phyloP scores from a whole-genome alignment of 352 stramenopile genomes.

The Globisporangium spiculum region DNA sequence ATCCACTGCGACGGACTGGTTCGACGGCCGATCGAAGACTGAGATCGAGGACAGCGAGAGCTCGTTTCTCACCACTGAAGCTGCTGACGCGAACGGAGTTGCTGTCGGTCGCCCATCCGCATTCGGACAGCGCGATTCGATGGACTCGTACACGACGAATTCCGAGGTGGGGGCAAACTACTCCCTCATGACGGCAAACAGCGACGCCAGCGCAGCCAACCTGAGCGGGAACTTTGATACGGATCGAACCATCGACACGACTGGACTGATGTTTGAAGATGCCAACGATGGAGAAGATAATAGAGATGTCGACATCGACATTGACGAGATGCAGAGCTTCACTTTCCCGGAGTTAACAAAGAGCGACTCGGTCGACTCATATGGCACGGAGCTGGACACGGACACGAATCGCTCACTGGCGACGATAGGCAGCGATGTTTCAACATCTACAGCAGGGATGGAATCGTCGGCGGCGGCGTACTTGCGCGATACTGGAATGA shows the following conservation, averaged over 20 bases:
- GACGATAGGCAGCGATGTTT: constrained; percentile 5
- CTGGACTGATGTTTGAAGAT: constrained; percentile 5
- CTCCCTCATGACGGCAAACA: constrained; percentile 19
- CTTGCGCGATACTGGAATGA: constrained; percentile 28
- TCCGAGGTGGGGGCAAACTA: constrained; percentile 6
- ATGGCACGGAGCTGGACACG: constrained; percentile 10
- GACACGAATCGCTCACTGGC: constrained; percentile 20
- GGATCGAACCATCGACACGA: background rate
- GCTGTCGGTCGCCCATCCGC: background rate
- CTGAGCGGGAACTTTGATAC: constrained; percentile 11
- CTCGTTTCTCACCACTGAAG: constrained; percentile 8
- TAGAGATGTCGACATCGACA: constrained; percentile 19
- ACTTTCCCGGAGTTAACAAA: constrained; percentile 10
- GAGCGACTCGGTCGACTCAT: constrained; percentile 13
- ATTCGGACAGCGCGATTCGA: constrained; percentile 12
- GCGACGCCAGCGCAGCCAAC: constrained; percentile 8
- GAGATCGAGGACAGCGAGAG: constrained; percentile 28
- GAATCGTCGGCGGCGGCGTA: constrained; percentile 27
- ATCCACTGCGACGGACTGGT: constrained; percentile 39
- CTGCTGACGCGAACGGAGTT: background rate
- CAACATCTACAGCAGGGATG: constrained; percentile 23
- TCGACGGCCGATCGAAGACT: constrained; percentile 42
- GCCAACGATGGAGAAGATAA: background rate
- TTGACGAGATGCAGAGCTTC: constrained; percentile 5
- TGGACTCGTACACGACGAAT: constrained; percentile 21